A percentile compares a stretch with the other conserved stretches of the same genome.
Evolutionary conservation across 495 filamentous ascomycete genomes (phyloP).

Genomic region (Lasiosphaeria miniovina): DNA sequence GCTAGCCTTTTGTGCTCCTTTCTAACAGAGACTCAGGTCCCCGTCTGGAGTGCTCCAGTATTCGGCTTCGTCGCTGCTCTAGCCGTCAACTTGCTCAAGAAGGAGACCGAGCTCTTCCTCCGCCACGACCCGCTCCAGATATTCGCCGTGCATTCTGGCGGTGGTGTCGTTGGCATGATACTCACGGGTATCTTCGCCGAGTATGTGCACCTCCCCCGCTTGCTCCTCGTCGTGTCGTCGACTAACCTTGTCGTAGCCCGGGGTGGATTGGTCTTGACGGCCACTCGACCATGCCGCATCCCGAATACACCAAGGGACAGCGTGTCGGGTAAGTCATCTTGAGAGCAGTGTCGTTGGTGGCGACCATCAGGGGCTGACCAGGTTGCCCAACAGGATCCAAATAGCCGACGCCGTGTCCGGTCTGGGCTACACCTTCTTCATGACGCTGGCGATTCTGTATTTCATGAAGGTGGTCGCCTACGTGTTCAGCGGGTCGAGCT

Average conservation of each 20-base stretch:
- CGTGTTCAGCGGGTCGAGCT: background rate
- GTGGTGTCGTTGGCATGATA: slow-evolving; percentile 18
- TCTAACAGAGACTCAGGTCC: slow-evolving; percentile 9
- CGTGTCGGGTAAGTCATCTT: slow-evolving; percentile 12
- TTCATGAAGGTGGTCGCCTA: slow-evolving; percentile 15
- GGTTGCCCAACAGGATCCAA: slow-evolving; percentile 6
- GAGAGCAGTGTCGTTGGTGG: background rate
- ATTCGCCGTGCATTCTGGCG: slow-evolving; percentile 23
- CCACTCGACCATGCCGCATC: slow-evolving; percentile 17
- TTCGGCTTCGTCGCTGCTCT: slow-evolving; percentile 16
- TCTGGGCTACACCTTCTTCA: slow-evolving; percentile 16
- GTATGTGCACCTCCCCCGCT: background rate
- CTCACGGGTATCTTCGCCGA: slow-evolving; percentile 18
- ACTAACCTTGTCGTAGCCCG: slow-evolving; percentile 1
- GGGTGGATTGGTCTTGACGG: slow-evolving; percentile 16
- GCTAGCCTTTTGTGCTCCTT: background rate
- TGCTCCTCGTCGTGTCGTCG: background rate
- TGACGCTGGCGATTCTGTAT: slow-evolving; percentile 15
- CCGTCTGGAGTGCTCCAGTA: slow-evolving; percentile 16
- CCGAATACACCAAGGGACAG: slow-evolving; percentile 11
- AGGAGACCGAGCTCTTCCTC: slow-evolving; percentile 13
- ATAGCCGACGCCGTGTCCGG: slow-evolving; percentile 9
- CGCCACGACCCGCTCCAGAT: slow-evolving; percentile 18
- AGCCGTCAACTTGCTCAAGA: slow-evolving; percentile 14
- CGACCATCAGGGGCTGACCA: background rate